These are phyloP conservation scores for Cyclostephanos invisitatus DNA, from an alignment of 108 stramenopile genomes.

Conservation along the genomic window DNA sequence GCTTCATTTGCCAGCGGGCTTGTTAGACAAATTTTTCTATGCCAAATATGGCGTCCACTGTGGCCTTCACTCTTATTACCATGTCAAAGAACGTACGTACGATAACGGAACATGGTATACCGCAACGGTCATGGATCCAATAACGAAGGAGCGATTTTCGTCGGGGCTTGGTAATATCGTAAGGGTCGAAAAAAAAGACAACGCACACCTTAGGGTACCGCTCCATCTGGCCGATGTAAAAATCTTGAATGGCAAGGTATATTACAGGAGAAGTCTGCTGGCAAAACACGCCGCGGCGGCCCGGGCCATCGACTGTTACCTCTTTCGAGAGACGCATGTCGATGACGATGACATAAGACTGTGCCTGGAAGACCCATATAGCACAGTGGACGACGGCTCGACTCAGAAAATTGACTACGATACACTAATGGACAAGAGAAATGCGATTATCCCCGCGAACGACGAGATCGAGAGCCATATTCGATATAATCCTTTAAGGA, in stretches of 20 bases:
- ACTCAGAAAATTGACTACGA: constrained; percentile 12
- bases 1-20: background rate
- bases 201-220: background rate
- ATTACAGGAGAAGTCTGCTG: constrained; percentile 11
- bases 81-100: background rate
- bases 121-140: constrained; percentile 22
- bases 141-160: constrained; percentile 26
- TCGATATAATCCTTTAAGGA: background rate
- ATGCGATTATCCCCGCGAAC: background rate
- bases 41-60: background rate
- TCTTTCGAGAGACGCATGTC: constrained; percentile 20
- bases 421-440: constrained; percentile 2
- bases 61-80: background rate
- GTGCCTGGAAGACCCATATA: constrained; percentile 48
- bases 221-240: constrained; percentile 18
- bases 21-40: background rate
- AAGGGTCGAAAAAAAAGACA: background rate
- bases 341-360: constrained; percentile 1
- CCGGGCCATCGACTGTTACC: constrained; percentile 42
- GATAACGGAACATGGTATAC: constrained; percentile 23
- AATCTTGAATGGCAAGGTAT: constrained; percentile 33
- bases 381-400: background rate
- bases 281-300: constrained; percentile 48
- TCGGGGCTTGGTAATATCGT: constrained; percentile 22
- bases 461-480: background rate